Evolutionary conservation across 306 rosid genomes (phyloP), one percentile per base, ranked within the genome.

Genomic region (Macrotyloma uniflorum): DNA sequence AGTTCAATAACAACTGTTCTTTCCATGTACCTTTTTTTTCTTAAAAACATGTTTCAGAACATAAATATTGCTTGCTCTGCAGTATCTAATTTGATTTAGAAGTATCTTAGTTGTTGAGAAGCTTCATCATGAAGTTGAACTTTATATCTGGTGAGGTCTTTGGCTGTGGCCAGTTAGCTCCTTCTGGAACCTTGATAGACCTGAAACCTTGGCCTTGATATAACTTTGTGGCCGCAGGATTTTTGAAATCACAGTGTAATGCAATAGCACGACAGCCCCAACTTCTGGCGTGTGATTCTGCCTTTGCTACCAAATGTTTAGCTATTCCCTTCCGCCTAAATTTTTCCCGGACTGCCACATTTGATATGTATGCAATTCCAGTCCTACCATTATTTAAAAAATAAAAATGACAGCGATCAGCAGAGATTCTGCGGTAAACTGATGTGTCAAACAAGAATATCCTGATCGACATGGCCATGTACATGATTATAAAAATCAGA

Each of bases 141-240:
- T 54, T 84, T 24, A 86, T 73, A 79, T 96, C 91, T 0, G 98
- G 94, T n/a, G 90, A 87, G 35, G 97, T 93, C 88, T 83, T 96
- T n/a, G 99, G 99, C 74, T 85, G 90, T 18, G 98, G 99, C 99
- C 99, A 96, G 63, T 86, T 90, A 55, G 99, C 97, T 84, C 97
- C 98, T 81, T 85, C 91, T 11, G 99, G 99, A 73, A 95, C 91
- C 85, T 86, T 93, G 50, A 96, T 80, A 66, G 80, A 63, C 79
- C 83, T 95, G 93, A 88, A 93, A 69, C 99, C 98, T 83, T 87
- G 94, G 32, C 93, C 91, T 83, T 53, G 82, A 77, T 95, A 95
- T 73, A 95, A 89, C 80, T 88, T 93, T 11, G 91, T 75, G 35
- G 98, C 99, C 7, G 78, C 96, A 4, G 90, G 90, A 71, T 95